Base-by-base conservation (phyloP, 106 monocot genomes). In the Narthecium ossifragum region DNA sequence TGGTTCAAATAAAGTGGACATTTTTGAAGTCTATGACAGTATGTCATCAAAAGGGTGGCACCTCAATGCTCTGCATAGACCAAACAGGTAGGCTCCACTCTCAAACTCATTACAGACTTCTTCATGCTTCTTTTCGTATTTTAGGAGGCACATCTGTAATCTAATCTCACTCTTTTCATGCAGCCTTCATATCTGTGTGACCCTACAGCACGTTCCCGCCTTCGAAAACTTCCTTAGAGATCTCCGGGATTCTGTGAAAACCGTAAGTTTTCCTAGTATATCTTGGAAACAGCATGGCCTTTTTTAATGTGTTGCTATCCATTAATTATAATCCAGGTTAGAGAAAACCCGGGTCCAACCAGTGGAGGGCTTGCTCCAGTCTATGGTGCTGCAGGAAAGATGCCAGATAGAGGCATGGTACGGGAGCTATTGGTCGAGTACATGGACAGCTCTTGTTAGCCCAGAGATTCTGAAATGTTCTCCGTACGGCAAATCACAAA, bases 41-140 rank as follows among this genome's bases (percentile, higher is more conserved):
- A 86, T 96, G 82, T 74, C 90, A 26, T 75, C 83, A 17, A 90
- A 83, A 76, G 96, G 96, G 1, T 96, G 96, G 96, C 90, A 96
- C 61, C 67, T 96, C 59, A 90, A 84, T 72, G 81, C 90, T 23
- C 69, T 96, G 73, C 96, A 96, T 72, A 96, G 76, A 66, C 96
- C 96, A 6, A 90, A 81, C 70, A 90, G 96, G 96, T 80, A 63
- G 58, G 41, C 41, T 27, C 18, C 18, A 15, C 14, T 8, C 8
- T n/a, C 4, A 22, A 20, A 12, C 10, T 22, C 27, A 7, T 25
- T 14, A 46, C 46, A 17, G 18, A 52, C 24, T 31, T 11, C 51
- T 31, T 18, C 22, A 2, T 31, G 12, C 51, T 28, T 28, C 26
- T 6, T 7, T 46, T 62, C 60, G 10, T 28, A 0, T 55, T 47